Conservation (phyloP, 2,329 filamentous ascomycete genomes). For the Diplocarpon mali region DNA sequence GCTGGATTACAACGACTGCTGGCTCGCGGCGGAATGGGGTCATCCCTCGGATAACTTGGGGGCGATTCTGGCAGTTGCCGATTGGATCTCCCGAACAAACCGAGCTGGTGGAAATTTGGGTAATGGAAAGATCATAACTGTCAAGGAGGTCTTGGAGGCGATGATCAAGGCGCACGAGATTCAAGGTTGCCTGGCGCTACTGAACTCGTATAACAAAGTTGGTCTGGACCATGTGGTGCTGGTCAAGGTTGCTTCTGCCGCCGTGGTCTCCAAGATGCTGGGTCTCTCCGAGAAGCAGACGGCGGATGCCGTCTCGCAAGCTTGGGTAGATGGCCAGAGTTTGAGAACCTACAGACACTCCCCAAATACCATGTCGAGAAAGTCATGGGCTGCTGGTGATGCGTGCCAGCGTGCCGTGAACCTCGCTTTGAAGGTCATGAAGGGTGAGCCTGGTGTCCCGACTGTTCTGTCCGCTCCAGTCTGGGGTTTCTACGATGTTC, state of each 20-base stretch:
- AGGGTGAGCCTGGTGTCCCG: constrained; percentile 82
- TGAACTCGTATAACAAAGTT: constrained; percentile 99
- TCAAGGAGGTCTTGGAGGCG: constrained; percentile 84
- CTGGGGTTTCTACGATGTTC: constrained; percentile 98
- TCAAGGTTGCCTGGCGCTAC: constrained; percentile 88
- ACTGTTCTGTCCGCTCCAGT: constrained; percentile 85
- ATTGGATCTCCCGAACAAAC: constrained; percentile 93
- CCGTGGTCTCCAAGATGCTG: constrained; percentile 91
- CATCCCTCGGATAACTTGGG: constrained; percentile 97
- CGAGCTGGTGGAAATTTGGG: constrained; percentile 67
- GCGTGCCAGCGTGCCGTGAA: constrained; percentile 94
- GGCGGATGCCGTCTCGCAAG: constrained; percentile 89
- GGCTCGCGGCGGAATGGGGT: constrained; percentile 97
- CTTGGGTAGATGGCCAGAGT: constrained; percentile 93
- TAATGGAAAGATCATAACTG: constrained; percentile 76
- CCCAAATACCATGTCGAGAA: constrained; percentile 98
- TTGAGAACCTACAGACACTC: constrained; percentile 95
- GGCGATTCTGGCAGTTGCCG: constrained; percentile 89
- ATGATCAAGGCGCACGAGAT: constrained; percentile 99
- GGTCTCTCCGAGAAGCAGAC: constrained; percentile 84
- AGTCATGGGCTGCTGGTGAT: constrained; percentile 98
- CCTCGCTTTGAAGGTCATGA: constrained; percentile 79
- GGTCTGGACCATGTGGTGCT: constrained; percentile 95
- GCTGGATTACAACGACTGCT: constrained; percentile 99
- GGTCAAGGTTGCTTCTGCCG: constrained; percentile 93